Base-by-base conservation (phyloP, 805 yeast genomes). In the Teunomyces funiuensis region DNA sequence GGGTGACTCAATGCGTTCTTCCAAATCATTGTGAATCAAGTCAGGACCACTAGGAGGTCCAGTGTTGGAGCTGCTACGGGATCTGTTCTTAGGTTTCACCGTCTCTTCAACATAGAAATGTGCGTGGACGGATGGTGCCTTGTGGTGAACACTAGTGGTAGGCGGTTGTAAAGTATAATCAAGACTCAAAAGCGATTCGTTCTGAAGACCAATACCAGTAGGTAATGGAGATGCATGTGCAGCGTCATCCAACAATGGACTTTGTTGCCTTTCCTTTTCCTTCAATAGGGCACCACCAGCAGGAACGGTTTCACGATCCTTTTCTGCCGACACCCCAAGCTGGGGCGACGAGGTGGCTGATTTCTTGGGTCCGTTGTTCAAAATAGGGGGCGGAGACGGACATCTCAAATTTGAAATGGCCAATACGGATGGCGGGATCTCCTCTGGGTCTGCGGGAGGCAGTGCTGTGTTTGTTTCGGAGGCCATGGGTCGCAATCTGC, bases 51-150 rank as follows among this genome's bases (percentile, higher is more conserved):
- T 20, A 5, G 22, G 25, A 6, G 62, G 47, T 7, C 59, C 63
- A 16, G 62, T 53, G 28, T 54, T 51, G 9, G 73, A 67, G 6
- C 71, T 70, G 47, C 73, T 68, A 41, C 75, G 55, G 2, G 73
- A 66, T 28, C 73, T 42, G 4, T 53, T 42, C 42, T 66, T 68
- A 5, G 63, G 82, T 53, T 78, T 82, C n/a, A 79, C 57, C 1
- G 83, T 71, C 42, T 85, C 90, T 46, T 82, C 85, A 7, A 80
- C 81, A 50, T 74, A 76, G 57, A 86, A 86, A 61, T 85, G 95
- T 0, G 93, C 89, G 62, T 86, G 95, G 47, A 83, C 82, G 0
- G 86, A 76, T 13, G 85, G 74, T 15, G 75, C 57, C 57, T 79
- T 76, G 50, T 77, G 76, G 53, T 77, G 84, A 2, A 47, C 36